These are phyloP conservation scores for Barbarea vulgaris DNA, from an alignment of 345 rosid species.

Conservation along the genomic window DNA sequence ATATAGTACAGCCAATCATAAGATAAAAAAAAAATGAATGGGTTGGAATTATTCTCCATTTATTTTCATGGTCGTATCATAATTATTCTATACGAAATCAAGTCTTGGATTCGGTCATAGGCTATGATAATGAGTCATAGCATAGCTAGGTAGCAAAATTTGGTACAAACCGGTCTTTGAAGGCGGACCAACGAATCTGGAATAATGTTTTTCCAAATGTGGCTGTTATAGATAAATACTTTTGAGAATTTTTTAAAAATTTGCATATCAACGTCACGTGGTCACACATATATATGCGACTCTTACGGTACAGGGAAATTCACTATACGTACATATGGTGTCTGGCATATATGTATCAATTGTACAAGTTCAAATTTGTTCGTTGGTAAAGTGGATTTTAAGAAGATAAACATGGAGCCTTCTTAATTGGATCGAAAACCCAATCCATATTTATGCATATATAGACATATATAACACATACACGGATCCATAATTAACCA, in stretches of 20 bases:
- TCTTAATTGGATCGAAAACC: slow-evolving; percentile 9
- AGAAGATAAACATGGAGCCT: slow-evolving; percentile 25
- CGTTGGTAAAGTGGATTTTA: neutral
- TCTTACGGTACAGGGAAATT: neutral
- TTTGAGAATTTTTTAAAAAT: neutral
- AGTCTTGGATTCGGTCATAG: slow-evolving; percentile 32
- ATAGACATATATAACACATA: neutral
- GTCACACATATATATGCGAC: slow-evolving; percentile 5
- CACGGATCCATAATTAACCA: neutral
- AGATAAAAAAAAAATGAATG: slow-evolving; percentile 16
- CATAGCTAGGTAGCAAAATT: slow-evolving; percentile 12
- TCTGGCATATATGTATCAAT: neutral
- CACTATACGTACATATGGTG: neutral
- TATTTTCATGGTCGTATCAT: neutral
- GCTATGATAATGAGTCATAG: slow-evolving; percentile 13
- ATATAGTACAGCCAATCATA: slow-evolving; percentile 16
- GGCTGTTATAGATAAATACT: slow-evolving; percentile 2
- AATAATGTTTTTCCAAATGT: slow-evolving; percentile 29
- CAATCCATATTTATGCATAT: neutral
- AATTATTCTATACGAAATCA: neutral
- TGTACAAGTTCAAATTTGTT: slow-evolving; percentile 19
- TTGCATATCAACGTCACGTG: slow-evolving; percentile 22
- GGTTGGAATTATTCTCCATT: neutral
- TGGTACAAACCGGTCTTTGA: slow-evolving; percentile 29
- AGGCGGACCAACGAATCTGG: slow-evolving; percentile 33